phyloP scores from a whole-genome alignment of 2,329 filamentous ascomycete species.

The Talaromyces sp. region DNA sequence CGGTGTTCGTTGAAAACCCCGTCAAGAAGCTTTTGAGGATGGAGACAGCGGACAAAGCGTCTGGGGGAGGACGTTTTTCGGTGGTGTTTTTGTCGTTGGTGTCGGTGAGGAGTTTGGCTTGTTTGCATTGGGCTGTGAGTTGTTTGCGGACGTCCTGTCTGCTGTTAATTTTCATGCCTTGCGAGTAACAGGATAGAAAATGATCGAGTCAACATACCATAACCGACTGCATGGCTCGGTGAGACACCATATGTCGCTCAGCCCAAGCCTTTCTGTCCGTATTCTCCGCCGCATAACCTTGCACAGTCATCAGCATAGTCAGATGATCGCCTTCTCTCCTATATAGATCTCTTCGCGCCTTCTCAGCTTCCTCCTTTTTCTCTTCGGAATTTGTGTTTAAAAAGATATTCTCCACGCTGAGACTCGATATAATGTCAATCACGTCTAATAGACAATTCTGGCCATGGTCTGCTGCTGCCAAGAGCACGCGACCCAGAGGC shows the following conservation, averaged over 20 bases:
- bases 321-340: constrained; percentile 62
- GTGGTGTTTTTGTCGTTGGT: constrained; percentile 23
- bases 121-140: constrained; percentile 53
- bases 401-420: constrained; percentile 64
- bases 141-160: constrained; percentile 58
- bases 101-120: constrained; percentile 41
- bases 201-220: constrained; percentile 43
- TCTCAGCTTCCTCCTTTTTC: constrained; percentile 56
- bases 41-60: constrained; percentile 38
- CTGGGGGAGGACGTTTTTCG: constrained; percentile 26
- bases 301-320: constrained; percentile 59
- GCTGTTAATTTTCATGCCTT: background rate
- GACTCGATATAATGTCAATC: constrained; percentile 73
- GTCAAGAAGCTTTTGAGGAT: constrained; percentile 57
- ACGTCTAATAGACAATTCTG: constrained; percentile 72
- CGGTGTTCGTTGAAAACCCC: constrained; percentile 60
- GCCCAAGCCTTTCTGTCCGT: constrained; percentile 60
- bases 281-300: constrained; percentile 56
- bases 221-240: constrained; percentile 62
- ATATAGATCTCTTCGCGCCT: constrained; percentile 54
- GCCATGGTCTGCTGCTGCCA: constrained; percentile 69
- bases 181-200: background rate
- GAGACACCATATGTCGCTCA: constrained; percentile 56
- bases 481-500: constrained; percentile 72
- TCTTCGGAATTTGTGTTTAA: constrained; percentile 58